phyloP scores from a whole-genome alignment of 179 eudicot species.

The Gypsophila paniculata region DNA sequence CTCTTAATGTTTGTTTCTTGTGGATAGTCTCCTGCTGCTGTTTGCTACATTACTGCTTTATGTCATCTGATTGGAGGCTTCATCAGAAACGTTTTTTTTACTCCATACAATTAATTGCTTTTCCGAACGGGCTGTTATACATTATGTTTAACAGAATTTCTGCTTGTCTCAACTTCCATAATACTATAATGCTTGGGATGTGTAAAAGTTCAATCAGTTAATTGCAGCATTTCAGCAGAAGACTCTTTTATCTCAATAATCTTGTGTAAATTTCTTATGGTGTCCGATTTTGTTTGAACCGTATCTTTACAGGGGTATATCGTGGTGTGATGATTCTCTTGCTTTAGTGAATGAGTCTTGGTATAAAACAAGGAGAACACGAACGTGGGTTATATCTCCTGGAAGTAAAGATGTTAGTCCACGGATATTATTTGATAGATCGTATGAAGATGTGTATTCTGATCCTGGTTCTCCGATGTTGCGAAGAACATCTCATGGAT shows the following conservation, averaged over 20 bases:
- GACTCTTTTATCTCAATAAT: neutral
- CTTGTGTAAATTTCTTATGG: neutral
- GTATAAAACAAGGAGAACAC: conserved; percentile 77
- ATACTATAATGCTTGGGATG: neutral
- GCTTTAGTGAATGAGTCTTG: conserved; percentile 91
- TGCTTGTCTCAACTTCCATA: neutral
- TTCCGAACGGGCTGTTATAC: neutral
- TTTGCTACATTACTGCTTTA: neutral
- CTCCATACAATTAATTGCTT: neutral
- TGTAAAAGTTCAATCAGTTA: neutral
- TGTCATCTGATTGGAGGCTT: conserved; percentile 1
- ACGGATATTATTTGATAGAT: conserved; percentile 82
- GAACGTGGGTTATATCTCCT: conserved; percentile 90
- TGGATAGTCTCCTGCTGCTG: neutral
- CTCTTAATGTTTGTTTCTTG: conserved; percentile 3
- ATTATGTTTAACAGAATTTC: neutral
- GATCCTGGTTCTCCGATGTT: conserved; percentile 97
- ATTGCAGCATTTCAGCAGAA: neutral
- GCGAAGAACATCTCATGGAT: conserved; percentile 70
- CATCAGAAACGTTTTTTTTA: conserved; percentile 3
- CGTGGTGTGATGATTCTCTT: conserved; percentile 92
- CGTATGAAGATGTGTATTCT: conserved; percentile 90
- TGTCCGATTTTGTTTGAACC: conserved; percentile 12
- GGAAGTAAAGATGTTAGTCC: conserved; percentile 59
- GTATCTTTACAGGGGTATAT: conserved; percentile 59